A percentile compares a stretch with the other conserved stretches of the same genome.
Evolutionary conservation across 208 protist genomes (phyloP).

Genomic region (Trypanosoma avium): DNA sequence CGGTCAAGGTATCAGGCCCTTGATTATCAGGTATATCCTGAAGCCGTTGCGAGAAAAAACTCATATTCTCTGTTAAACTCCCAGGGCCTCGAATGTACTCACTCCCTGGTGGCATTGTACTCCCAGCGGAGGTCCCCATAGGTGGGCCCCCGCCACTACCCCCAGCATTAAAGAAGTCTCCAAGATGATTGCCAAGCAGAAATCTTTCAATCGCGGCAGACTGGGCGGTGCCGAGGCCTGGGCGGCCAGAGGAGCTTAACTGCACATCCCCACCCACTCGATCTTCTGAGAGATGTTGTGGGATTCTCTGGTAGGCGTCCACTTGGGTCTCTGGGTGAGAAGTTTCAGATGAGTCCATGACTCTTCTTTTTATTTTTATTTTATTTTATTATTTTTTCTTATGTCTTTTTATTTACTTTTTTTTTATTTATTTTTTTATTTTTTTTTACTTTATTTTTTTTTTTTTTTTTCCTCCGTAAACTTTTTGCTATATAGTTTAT

Average conservation of each 20-base stretch:
- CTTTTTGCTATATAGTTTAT: constrained; percentile 7
- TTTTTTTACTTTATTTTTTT: background rate
- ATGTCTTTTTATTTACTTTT: background rate
- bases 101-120: constrained; percentile 24
- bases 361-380: too few species aligned
- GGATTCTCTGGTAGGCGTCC: too few species aligned
- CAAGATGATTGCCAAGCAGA: constrained; percentile 13
- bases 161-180: background rate
- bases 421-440: background rate
- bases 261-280: background rate
- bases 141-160: background rate
- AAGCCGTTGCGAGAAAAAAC: constrained; percentile 22
- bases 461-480: constrained; percentile 5
- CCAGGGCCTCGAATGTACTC: constrained; percentile 25
- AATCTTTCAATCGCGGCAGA: constrained; percentile 27
- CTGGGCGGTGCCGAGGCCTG: constrained; percentile 8
- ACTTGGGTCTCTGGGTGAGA: too few species aligned
- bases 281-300: too few species aligned
- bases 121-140: constrained; percentile 17
- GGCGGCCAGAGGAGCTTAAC: constrained; percentile 21
- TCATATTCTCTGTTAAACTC: constrained; percentile 16
- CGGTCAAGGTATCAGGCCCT: background rate
- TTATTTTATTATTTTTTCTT: too few species aligned
- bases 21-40: background rate
- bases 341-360: too few species aligned